phyloP scores from a whole-genome alignment of 495 filamentous ascomycete species.

The Sordaria brevicollis region DNA sequence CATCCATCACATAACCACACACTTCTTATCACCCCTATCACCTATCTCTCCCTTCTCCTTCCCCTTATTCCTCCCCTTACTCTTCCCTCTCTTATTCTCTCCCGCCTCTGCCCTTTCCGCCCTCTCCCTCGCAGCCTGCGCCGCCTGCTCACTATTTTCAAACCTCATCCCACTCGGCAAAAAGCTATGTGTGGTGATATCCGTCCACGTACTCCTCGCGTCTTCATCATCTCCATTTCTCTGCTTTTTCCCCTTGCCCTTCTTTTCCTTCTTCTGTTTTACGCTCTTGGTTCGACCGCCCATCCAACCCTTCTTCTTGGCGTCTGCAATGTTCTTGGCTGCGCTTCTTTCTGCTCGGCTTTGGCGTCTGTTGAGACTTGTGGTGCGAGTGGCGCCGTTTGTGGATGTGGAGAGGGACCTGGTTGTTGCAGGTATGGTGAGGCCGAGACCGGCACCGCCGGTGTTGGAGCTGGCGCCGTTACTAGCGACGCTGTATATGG shows the following conservation, averaged over 20 bases:
- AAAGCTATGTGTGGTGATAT: conserved; percentile 26
- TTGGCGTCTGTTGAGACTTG: conserved; percentile 30
- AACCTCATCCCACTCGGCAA: conserved; percentile 6
- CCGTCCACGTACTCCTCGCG: conserved; percentile 37
- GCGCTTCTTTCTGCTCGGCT: conserved; percentile 44
- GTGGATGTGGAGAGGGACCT: conserved; percentile 21
- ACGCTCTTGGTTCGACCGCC: conserved; percentile 26
- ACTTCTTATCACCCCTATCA: conserved; percentile 39
- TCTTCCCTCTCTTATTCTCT: not conserved
- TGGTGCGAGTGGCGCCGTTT: conserved; percentile 13
- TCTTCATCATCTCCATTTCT: conserved; percentile 27
- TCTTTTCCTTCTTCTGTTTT: conserved; percentile 7
- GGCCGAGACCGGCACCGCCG: conserved; percentile 32
- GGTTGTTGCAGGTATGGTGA: not conserved
- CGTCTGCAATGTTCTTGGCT: conserved; percentile 44
- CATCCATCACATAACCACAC: conserved; percentile 41
- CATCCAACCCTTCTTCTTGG: conserved; percentile 43
- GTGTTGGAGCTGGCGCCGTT: conserved; percentile 60
- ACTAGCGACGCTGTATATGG: conserved; percentile 71
- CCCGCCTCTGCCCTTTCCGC: not conserved
- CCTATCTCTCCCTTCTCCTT: conserved; percentile 15
- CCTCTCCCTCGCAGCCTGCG: not conserved
- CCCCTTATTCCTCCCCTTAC: not conserved
- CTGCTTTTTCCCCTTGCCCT: conserved; percentile 8
- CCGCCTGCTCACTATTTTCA: not conserved